Base-by-base conservation (phyloP, 495 filamentous ascomycete genomes). In the Cercophora scortea region DNA sequence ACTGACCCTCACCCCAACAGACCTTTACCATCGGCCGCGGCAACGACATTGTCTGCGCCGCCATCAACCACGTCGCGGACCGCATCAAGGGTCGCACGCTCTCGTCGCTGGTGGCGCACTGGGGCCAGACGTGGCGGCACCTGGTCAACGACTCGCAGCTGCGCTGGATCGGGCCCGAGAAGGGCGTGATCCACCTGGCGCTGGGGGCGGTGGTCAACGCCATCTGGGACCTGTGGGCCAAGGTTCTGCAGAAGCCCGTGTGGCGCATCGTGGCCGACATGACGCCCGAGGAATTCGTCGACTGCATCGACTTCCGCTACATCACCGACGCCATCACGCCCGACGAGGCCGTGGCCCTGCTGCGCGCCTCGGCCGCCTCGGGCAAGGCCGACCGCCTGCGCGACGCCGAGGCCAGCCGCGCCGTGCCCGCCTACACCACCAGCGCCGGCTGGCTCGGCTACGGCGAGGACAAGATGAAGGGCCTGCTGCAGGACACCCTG, bases 21-120 rank as follows among this genome's bases (percentile, higher is more conserved):
- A 95, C 90, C 58, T 96, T 96, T 77, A 96, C 91, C 36, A 95
- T 95, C 60, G 91, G 91, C 65, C 88, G 91, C 56, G 91, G 91
- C 56, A 96, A 95, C 71, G 90, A 95, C 69, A 84, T 95, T 54
- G 90, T 96, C 68, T 93, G 89, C 75, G 66, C 80, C 35, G 90
- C 90, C 51, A 95, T 96, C 65, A 70, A 79, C 57, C 77, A 87
- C 63, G 73, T 96, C 10, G 83, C 85, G 35, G 78, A 82, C 34
- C 87, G 90, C 47, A 74, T 95, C 52, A 72, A 79, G 32, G 81
- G 80, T 60, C 83, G 83, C 51, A 84, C 86, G 15, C 83, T 96
- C 50, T 81, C 82, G 40, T 82, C 81, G 44, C 77, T 95, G 32
- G 87, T 88, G 35, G 67, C 79, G 13, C 79, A 95, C 76, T 94